These are phyloP conservation scores for Mortierella hygrophila DNA, from an alignment of 192 early-diverging fungal species.

Conservation along the genomic window DNA sequence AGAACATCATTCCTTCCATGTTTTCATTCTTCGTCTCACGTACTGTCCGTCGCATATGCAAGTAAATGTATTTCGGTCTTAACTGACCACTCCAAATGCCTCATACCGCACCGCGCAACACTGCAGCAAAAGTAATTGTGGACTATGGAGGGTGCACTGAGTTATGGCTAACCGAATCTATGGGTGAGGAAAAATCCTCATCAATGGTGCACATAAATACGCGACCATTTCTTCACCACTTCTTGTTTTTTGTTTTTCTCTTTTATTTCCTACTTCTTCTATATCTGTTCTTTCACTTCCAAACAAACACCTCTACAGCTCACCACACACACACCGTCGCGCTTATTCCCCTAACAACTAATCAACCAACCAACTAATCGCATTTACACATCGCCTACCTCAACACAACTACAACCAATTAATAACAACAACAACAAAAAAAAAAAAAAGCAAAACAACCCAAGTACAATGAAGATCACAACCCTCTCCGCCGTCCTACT, in stretches of 20 bases:
- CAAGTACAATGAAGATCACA: conserved; percentile 16
- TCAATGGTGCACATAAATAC: not conserved
- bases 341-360: not conserved
- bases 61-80: not conserved
- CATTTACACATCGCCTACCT: too few species aligned
- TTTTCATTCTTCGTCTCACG: not conserved
- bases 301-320: not conserved
- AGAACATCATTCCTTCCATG: not conserved
- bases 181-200: not conserved
- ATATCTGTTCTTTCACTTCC: not conserved
- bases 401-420: not conserved
- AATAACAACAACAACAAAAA: not conserved
- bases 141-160: not conserved
- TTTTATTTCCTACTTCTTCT: not conserved
- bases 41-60: not conserved
- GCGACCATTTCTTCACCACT: not conserved
- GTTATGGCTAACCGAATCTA: too few species aligned
- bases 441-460: not conserved
- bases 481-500: conserved; percentile 22
- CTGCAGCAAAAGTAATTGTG: not conserved
- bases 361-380: not conserved
- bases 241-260: not conserved
- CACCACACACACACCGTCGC: too few species aligned
- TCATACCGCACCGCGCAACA: not conserved
- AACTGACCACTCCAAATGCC: not conserved